Evolutionary conservation across 129 eudicot species (phyloP).

Genomic region (Chrysanthemum makinoi): DNA sequence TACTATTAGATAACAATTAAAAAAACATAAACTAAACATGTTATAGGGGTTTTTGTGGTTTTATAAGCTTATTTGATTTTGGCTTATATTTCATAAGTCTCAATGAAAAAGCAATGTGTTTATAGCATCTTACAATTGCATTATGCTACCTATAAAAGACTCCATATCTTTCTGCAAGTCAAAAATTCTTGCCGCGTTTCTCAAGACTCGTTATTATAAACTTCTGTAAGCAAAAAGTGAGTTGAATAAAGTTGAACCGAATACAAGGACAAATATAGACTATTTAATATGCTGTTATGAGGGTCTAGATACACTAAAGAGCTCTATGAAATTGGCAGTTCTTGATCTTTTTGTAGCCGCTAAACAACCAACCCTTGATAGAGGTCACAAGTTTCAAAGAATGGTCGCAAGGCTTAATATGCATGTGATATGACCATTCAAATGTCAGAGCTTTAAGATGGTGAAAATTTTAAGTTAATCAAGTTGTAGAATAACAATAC

Average conservation of each 20-base stretch:
- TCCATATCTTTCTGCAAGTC: slow-evolving; percentile 1
- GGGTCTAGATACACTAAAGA: too few relatives aligned
- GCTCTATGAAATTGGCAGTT: too few relatives aligned
- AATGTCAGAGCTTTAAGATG: too few relatives aligned
- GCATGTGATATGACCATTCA: not conserved
- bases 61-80: too few relatives aligned
- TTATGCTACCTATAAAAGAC: slow-evolving; percentile 19
- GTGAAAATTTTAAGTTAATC: too few relatives aligned
- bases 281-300: too few relatives aligned
- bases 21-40: not conserved
- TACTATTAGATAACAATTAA: not conserved
- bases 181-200: slow-evolving; percentile 1
- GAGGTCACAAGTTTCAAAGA: slow-evolving; percentile 21
- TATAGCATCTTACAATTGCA: slow-evolving; percentile 8
- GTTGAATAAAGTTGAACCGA: slow-evolving; percentile 3
- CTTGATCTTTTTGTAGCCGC: slow-evolving; percentile 10
- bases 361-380: slow-evolving; percentile 4
- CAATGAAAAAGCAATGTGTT: too few relatives aligned
- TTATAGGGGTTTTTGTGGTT: too few relatives aligned
- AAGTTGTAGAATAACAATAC: too few relatives aligned
- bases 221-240: slow-evolving; percentile 15
- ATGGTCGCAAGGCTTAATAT: slow-evolving; percentile 10
- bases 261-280: not conserved
- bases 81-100: not conserved
- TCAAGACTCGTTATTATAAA: slow-evolving; percentile 11